These are phyloP conservation scores for Solanum gandarillasii DNA, from an alignment of 257 asterid genomes.

Conservation along the genomic window DNA sequence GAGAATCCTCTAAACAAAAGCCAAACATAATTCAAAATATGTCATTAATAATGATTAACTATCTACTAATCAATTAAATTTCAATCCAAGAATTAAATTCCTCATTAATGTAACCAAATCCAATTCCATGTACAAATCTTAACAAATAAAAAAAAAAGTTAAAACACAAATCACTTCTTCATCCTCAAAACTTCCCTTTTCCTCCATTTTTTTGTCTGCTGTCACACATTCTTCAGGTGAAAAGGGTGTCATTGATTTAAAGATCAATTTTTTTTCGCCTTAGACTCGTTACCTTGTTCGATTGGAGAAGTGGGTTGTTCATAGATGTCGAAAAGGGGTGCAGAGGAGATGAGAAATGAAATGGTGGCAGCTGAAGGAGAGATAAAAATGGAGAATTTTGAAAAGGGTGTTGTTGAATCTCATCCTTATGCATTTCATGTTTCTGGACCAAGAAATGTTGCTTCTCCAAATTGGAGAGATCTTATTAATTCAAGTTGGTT, in stretches of 20 bases:
- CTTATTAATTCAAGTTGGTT: slow-evolving; percentile 32
- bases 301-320: background rate
- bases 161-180: background rate
- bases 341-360: slow-evolving; percentile 27
- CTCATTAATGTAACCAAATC: background rate
- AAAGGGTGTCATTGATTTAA: background rate
- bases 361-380: slow-evolving; percentile 7
- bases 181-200: background rate
- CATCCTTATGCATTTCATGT: slow-evolving; percentile 39
- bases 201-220: background rate
- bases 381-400: background rate
- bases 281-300: background rate
- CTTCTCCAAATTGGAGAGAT: slow-evolving; percentile 37
- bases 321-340: slow-evolving; percentile 15
- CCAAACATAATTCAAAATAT: no score
- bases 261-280: background rate
- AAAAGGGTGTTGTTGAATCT: background rate
- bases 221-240: background rate
- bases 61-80: background rate
- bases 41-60: background rate
- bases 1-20: no score
- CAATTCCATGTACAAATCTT: background rate
- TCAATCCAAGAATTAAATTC: background rate
- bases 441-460: slow-evolving; percentile 29
- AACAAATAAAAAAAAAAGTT: background rate